Conservation (phyloP, 768 basidiomycete genomes). For the Hygrophorus pudorinus region DNA sequence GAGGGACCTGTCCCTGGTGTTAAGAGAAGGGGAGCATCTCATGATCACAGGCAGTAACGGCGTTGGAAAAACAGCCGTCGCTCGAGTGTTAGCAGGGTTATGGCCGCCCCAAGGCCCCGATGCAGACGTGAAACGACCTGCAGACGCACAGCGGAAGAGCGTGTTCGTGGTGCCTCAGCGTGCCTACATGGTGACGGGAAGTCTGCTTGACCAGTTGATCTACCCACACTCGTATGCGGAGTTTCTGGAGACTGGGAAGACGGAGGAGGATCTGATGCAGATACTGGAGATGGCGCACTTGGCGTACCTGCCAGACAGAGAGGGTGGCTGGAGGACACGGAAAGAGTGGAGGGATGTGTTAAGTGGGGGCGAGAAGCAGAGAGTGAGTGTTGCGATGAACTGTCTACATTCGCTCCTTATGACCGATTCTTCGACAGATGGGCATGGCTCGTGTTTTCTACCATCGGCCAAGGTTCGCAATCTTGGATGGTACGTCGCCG, state of each 20-base stretch:
- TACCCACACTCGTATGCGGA: constrained; percentile 83
- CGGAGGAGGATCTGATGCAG: constrained; percentile 57
- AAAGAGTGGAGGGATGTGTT: constrained; percentile 97
- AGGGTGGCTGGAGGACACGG: constrained; percentile 81
- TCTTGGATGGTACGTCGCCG: constrained; percentile 59
- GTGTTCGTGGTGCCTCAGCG: constrained; percentile 89
- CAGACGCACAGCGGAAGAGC: constrained; percentile 34
- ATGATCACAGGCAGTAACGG: constrained; percentile 94
- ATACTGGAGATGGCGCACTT: constrained; percentile 79
- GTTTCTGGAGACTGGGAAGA: constrained; percentile 49
- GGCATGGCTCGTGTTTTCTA: constrained; percentile 90
- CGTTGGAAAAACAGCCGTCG: constrained; percentile 85
- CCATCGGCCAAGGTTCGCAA: constrained; percentile 71
- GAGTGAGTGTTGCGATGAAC: constrained; percentile 30
- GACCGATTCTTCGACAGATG: constrained; percentile 42
- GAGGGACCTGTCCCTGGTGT: constrained; percentile 50
- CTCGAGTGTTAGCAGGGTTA: constrained; percentile 79
- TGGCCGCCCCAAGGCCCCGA: constrained; percentile 57
- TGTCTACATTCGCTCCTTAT: constrained; percentile 6
- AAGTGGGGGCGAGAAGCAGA: constrained; percentile 94
- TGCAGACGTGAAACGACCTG: constrained; percentile 24
- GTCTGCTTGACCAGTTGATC: constrained; percentile 85
- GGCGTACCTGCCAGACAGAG: constrained; percentile 74
- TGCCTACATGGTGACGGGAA: constrained; percentile 85
- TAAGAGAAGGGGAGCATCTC: constrained; percentile 71